Percentiles rank a stretch among this genome's conserved stretches.
phyloP scores from a whole-genome alignment of 352 stramenopile species.

The Phytophthora pinifolia region DNA sequence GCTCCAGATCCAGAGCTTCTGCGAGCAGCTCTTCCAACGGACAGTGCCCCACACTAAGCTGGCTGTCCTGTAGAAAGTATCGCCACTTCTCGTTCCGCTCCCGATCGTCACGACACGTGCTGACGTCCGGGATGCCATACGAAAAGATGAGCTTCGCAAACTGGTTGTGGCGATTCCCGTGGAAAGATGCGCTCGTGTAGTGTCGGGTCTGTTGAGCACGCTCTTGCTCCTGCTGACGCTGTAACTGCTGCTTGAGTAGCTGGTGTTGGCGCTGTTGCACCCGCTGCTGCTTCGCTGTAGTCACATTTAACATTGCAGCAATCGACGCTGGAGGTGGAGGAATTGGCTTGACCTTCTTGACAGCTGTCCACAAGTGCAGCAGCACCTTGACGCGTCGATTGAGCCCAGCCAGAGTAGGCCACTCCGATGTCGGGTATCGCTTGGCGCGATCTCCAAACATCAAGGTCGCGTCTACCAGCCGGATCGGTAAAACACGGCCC shows the following conservation, averaged over 20 bases:
- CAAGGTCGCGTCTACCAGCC: conserved; percentile 41
- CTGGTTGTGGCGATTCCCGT: conserved; percentile 49
- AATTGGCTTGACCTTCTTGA: conserved; percentile 22
- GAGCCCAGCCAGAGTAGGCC: conserved; percentile 50
- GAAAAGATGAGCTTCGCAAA: conserved; percentile 82
- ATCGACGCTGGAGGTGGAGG: conserved; percentile 5
- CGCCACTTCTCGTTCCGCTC: conserved; percentile 77
- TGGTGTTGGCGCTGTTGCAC: conserved; percentile 15
- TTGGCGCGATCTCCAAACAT: conserved; percentile 61
- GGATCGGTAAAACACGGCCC: conserved; percentile 33
- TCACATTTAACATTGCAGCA: conserved; percentile 9
- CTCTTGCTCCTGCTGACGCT: conserved; percentile 25
- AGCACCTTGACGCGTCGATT: conserved; percentile 59
- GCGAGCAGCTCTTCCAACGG: conserved; percentile 48
- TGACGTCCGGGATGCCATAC: conserved; percentile 73
- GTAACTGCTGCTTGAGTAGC: conserved; percentile 20
- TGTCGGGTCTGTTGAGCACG: conserved; percentile 20
- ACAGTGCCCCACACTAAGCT: conserved; percentile 38
- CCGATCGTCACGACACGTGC: conserved; percentile 46
- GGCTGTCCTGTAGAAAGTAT: conserved; percentile 66
- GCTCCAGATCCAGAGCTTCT: conserved; percentile 68
- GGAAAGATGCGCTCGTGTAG: conserved; percentile 17
- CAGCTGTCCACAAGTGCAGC: conserved; percentile 46
- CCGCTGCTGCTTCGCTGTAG: conserved; percentile 13
- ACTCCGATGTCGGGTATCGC: conserved; percentile 24